Conservation (phyloP, 2,329 filamentous ascomycete species). For the Parastagonospora avenae region DNA sequence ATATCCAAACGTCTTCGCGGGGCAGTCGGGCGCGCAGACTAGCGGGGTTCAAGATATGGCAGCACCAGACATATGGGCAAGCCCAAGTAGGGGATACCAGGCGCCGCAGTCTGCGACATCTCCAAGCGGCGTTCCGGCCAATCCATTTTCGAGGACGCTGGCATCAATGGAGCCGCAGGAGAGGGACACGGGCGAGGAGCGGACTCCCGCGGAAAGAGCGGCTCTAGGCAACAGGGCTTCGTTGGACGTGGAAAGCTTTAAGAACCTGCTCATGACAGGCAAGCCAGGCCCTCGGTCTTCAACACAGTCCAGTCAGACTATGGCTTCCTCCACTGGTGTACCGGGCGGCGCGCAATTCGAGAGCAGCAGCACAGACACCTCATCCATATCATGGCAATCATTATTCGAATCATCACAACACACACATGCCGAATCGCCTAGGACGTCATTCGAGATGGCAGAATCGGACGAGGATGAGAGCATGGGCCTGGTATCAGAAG, state of each 20-base stretch:
- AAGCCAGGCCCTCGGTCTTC: slow-evolving; percentile 53
- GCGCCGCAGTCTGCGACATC: slow-evolving; percentile 16
- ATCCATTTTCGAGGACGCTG: slow-evolving; percentile 48
- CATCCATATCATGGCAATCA: slow-evolving; percentile 64
- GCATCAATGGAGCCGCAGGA: slow-evolving; percentile 43
- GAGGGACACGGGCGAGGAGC: slow-evolving; percentile 31
- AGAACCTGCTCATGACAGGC: slow-evolving; percentile 75
- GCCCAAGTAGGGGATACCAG: slow-evolving; percentile 23
- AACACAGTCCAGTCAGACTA: slow-evolving; percentile 28
- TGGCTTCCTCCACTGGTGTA: slow-evolving; percentile 26
- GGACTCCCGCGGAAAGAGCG: slow-evolving; percentile 30
- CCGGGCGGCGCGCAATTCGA: slow-evolving; percentile 35
- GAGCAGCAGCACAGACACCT: slow-evolving; percentile 62
- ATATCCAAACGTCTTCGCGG: slow-evolving; percentile 18
- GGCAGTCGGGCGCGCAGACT: slow-evolving; percentile 18
- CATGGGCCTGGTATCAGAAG: slow-evolving; percentile 29
- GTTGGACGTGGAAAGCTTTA: slow-evolving; percentile 79
- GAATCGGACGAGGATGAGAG: slow-evolving; percentile 57
- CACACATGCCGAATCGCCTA: slow-evolving; percentile 56
- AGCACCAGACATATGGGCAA: slow-evolving; percentile 27
- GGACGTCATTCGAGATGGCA: slow-evolving; percentile 64
- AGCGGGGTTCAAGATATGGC: slow-evolving; percentile 33
- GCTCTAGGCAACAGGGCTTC: slow-evolving; percentile 47
- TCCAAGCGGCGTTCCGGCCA: slow-evolving; percentile 33
- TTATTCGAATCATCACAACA: slow-evolving; percentile 59